phyloP scores from a whole-genome alignment of 192 early-diverging fungal genomes.

The Nowakowskiella sp. region DNA sequence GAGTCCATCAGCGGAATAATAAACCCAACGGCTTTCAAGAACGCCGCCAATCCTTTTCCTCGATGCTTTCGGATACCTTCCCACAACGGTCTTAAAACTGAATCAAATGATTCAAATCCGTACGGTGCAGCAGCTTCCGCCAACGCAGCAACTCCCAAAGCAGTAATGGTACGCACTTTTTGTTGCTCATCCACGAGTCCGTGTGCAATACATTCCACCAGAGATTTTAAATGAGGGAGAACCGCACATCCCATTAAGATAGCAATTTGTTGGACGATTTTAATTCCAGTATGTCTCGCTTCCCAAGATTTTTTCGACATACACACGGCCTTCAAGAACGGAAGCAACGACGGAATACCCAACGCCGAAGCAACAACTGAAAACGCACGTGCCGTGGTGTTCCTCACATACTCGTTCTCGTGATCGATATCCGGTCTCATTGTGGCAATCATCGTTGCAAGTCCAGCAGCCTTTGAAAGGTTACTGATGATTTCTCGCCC shows the following conservation, averaged over 20 bases:
- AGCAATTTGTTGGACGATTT: slow-evolving; percentile 95
- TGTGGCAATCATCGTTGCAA: slow-evolving; percentile 96
- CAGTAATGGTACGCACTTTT: slow-evolving; percentile 91
- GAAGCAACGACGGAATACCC: slow-evolving; percentile 88
- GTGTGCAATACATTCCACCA: slow-evolving; percentile 86
- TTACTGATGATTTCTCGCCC: slow-evolving; percentile 97
- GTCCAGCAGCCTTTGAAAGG: slow-evolving; percentile 91
- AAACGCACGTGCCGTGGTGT: slow-evolving; percentile 95
- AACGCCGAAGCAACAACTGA: slow-evolving; percentile 93
- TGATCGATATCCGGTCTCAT: slow-evolving; percentile 99
- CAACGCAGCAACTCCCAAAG: slow-evolving; percentile 86
- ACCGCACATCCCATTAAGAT: slow-evolving; percentile 90
- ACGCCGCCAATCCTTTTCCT: slow-evolving; percentile 91
- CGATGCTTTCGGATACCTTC: slow-evolving; percentile 89
- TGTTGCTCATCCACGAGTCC: slow-evolving; percentile 95
- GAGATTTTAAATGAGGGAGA: slow-evolving; percentile 82
- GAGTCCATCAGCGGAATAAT: slow-evolving; percentile 97
- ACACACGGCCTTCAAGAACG: slow-evolving; percentile 95
- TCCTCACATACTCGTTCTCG: slow-evolving; percentile 94
- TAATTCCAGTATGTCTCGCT: slow-evolving; percentile 95
- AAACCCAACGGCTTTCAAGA: slow-evolving; percentile 97
- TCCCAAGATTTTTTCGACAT: slow-evolving; percentile 95
- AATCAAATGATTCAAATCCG: slow-evolving; percentile 96
- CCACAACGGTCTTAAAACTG: slow-evolving; percentile 84
- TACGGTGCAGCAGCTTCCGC: slow-evolving; percentile 97